Percentiles rank a stretch among this genome's conserved stretches.
Evolutionary conservation across 768 basidiomycete genomes (phyloP).

Genomic region (Ramaria sp.): DNA sequence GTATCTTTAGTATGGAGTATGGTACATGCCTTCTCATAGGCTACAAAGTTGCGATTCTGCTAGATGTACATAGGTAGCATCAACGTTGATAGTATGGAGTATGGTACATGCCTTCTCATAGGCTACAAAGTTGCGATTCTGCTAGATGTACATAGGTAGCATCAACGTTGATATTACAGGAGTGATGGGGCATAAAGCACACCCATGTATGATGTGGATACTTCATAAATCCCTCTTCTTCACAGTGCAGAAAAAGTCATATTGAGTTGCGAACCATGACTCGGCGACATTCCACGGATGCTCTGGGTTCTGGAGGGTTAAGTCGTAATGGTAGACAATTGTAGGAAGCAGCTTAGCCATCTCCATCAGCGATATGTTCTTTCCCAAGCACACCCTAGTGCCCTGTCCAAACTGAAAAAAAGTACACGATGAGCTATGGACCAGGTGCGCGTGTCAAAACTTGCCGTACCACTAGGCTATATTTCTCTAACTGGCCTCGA

Average conservation of each 20-base stretch:
- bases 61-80: too few species aligned
- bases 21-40: too few species aligned
- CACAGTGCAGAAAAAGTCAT: conserved; percentile 1
- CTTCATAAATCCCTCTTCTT: not conserved
- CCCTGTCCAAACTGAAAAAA: conserved; percentile 7
- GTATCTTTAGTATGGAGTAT: too few species aligned
- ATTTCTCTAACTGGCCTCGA: not conserved
- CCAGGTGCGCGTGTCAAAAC: not conserved
- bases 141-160: too few species aligned
- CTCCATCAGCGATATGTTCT: conserved; percentile 6
- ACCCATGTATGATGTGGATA: too few species aligned
- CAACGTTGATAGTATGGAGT: too few species aligned
- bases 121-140: too few species aligned
- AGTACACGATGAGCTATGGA: not conserved
- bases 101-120: too few species aligned
- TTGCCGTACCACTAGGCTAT: not conserved
- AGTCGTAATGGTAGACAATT: conserved; percentile 2
- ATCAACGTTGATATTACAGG: too few species aligned
- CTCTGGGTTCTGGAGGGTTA: not conserved
- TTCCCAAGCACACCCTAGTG: conserved; percentile 3
- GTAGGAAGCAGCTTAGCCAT: conserved; percentile 5
- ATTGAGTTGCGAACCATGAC: not conserved
- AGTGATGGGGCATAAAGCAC: too few species aligned
- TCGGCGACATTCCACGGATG: conserved; percentile 1
- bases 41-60: too few species aligned